Percentiles rank a stretch among this genome's conserved stretches.
phyloP scores from a whole-genome alignment of 768 basidiomycete species.

The Phlebiopsis flavidoalba region DNA sequence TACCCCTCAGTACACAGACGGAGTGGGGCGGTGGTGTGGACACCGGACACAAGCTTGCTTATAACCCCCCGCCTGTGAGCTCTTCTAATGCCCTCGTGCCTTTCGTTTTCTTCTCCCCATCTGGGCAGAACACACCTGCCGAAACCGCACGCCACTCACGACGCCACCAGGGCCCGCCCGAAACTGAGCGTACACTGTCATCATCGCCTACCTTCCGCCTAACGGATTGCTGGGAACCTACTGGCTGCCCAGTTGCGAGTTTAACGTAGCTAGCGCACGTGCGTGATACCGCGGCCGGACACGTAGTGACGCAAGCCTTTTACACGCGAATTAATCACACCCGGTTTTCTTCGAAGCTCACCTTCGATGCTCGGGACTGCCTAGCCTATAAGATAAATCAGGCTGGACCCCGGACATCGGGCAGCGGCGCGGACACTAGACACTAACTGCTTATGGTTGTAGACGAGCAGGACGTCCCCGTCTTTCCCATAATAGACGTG shows the following conservation, averaged over 20 bases:
- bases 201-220: conserved; percentile 19
- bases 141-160: neutral
- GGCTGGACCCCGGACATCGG: conserved; percentile 8
- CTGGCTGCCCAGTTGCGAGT: conserved; percentile 14
- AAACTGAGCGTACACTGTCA: conserved; percentile 16
- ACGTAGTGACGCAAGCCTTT: no score
- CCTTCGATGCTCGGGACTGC: no score
- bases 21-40: no score
- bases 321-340: no score
- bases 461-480: neutral
- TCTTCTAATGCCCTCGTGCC: neutral
- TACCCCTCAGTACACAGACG: no score
- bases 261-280: conserved; percentile 12
- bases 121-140: neutral
- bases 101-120: neutral
- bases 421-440: neutral
- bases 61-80: neutral
- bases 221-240: conserved; percentile 8
- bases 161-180: conserved; percentile 13
- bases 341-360: no score
- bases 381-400: no score
- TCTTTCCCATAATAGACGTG: neutral
- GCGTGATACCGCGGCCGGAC: no score
- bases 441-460: neutral
- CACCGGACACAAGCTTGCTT: neutral